A percentile compares a stretch with the other conserved stretches of the same genome.
These are phyloP conservation scores for Verticillium isaacii DNA, from an alignment of 2,329 filamentous ascomycete species.

Conservation along the genomic window DNA sequence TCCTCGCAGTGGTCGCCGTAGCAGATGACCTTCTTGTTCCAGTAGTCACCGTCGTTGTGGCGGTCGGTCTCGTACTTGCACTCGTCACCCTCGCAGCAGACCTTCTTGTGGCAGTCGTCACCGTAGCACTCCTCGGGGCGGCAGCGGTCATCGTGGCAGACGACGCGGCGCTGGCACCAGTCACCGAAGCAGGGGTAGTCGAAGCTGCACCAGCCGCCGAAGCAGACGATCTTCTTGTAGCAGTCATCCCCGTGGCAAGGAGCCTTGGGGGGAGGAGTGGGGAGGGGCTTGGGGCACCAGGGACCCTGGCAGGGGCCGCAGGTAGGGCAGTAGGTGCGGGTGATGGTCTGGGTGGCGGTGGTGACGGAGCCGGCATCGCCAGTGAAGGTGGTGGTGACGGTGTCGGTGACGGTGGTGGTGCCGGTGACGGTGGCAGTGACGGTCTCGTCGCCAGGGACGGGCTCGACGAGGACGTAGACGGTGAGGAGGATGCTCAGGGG, in stretches of 20 bases:
- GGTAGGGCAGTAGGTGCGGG: neutral
- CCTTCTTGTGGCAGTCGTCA: constrained; percentile 7
- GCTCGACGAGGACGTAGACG: neutral
- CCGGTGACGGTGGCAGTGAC: neutral
- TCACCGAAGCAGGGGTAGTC: constrained; percentile 21
- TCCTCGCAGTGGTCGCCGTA: constrained; percentile 22
- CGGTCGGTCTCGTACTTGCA: constrained; percentile 19
- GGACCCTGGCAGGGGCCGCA: constrained; percentile 4
- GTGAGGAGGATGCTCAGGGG: constrained; percentile 2
- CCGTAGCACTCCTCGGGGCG: constrained; percentile 4
- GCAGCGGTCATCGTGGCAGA: constrained; percentile 10
- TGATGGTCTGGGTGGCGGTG: constrained; percentile 1
- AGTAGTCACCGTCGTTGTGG: constrained; percentile 15
- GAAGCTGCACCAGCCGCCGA: constrained; percentile 24
- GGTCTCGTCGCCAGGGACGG: neutral
- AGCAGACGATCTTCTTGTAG: constrained; percentile 27
- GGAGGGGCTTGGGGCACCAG: constrained; percentile 3
- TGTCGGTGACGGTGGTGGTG: neutral
- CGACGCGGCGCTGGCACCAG: constrained; percentile 12
- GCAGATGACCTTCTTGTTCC: constrained; percentile 27
- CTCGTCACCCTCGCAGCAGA: constrained; percentile 20
- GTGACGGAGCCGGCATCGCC: neutral
- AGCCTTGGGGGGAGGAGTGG: neutral
- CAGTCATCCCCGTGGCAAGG: constrained; percentile 14
- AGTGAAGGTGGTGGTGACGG: constrained; percentile 1